phyloP scores from a whole-genome alignment of 2,329 filamentous ascomycete species.

The Ceratocystis destructans region DNA sequence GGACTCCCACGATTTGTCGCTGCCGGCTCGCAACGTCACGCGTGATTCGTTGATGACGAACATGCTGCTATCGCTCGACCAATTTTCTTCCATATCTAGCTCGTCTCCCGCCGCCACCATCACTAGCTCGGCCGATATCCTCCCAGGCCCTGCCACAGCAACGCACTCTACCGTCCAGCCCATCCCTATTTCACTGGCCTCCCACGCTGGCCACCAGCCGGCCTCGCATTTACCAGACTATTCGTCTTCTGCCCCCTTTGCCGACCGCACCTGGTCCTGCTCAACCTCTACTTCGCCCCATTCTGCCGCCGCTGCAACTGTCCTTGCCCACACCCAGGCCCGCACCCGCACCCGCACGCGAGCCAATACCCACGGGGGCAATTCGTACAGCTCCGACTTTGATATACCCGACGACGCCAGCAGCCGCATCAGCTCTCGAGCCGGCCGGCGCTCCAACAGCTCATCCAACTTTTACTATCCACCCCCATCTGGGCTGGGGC shows the following conservation, averaged over 20 bases:
- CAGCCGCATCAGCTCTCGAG: slow-evolving; percentile 41
- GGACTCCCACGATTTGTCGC: slow-evolving; percentile 75
- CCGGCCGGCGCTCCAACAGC: slow-evolving; percentile 61
- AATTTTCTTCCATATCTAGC: slow-evolving; percentile 41
- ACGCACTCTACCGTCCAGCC: slow-evolving; percentile 22
- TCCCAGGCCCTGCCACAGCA: slow-evolving; percentile 6
- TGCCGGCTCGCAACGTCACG: slow-evolving; percentile 61
- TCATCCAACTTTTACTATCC: slow-evolving; percentile 51
- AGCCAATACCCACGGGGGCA: slow-evolving; percentile 29
- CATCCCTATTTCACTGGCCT: slow-evolving; percentile 11
- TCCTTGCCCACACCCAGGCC: slow-evolving; percentile 14
- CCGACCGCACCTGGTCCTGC: slow-evolving; percentile 20
- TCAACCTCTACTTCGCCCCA: slow-evolving; percentile 14
- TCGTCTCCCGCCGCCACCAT: slow-evolving; percentile 31
- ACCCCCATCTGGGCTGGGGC: slow-evolving; percentile 32
- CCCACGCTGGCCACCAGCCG: slow-evolving; percentile 9
- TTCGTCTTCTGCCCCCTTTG: slow-evolving; percentile 12
- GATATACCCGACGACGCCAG: slow-evolving; percentile 43
- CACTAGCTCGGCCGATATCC: slow-evolving; percentile 19
- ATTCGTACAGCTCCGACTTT: slow-evolving; percentile 50
- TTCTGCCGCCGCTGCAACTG: slow-evolving; percentile 9
- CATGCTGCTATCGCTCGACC: slow-evolving; percentile 86
- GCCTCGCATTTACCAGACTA: neutral
- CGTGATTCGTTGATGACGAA: slow-evolving; percentile 90
- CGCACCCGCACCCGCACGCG: slow-evolving; percentile 21